A percentile compares a stretch with the other conserved stretches of the same genome.
These are phyloP conservation scores for Trametes gibbosa DNA, from an alignment of 768 basidiomycete genomes.

Conservation along the genomic window DNA sequence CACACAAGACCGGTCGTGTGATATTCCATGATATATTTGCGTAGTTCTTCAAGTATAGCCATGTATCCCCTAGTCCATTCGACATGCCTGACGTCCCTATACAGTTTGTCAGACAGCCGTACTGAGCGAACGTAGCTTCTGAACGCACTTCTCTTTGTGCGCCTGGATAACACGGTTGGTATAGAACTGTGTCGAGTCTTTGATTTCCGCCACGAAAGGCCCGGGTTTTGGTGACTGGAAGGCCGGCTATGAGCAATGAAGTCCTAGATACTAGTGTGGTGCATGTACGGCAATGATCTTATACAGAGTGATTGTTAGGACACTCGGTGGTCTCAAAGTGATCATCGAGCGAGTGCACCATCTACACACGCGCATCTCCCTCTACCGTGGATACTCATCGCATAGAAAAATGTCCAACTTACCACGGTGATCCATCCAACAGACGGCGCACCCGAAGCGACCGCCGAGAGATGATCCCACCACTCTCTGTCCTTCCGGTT, in stretches of 20 bases:
- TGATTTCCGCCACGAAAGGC: constrained; percentile 75
- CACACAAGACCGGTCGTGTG: constrained; percentile 86
- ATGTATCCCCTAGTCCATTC: constrained; percentile 84
- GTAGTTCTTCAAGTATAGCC: constrained; percentile 70
- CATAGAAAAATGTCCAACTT: constrained; percentile 29
- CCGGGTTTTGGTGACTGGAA: constrained; percentile 72
- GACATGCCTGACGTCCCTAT: constrained; percentile 81
- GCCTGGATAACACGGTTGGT: constrained; percentile 89
- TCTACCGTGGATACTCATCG: no score
- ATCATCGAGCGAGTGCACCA: no score
- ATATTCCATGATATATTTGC: constrained; percentile 79
- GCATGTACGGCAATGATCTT: no score
- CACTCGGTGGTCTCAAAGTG: no score
- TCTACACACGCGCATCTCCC: no score
- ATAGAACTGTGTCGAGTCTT: constrained; percentile 85
- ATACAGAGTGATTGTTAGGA: no score
- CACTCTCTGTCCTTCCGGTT: constrained; percentile 79
- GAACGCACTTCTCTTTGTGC: constrained; percentile 81
- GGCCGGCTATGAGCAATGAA: not conserved
- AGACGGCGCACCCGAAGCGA: constrained; percentile 78
- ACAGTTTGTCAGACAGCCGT: not conserved
- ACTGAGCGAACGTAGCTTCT: not conserved
- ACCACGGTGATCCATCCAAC: constrained; percentile 90
- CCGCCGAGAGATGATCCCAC: constrained; percentile 73
- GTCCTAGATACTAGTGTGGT: no score